Base-by-base conservation (phyloP, 768 basidiomycete species). In the Leccinum pellstonianum region DNA sequence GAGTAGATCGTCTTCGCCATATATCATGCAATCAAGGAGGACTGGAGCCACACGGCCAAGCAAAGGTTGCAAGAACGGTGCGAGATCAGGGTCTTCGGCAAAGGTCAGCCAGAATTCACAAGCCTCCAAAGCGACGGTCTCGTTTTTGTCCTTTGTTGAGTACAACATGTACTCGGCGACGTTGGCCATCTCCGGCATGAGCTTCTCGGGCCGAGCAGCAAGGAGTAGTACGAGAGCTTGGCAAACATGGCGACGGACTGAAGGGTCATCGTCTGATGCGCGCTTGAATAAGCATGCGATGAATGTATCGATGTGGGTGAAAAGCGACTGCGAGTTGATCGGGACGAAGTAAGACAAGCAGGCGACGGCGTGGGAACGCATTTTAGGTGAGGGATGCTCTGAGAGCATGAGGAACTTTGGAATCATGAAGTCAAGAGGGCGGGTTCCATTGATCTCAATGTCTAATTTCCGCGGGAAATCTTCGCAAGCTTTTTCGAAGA, bases 61-160 rank as follows among this genome's bases (percentile, higher is more conserved):
- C 60, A 95, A 83, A 2, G 95, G 95, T 60, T 86, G 88, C 27
- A 99, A 80, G 71, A 89, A 91, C 3, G 86, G 84, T 10, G 87
- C 86, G 23, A 98, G 81, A 53, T 94, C 93, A 41, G 87, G 87
- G 66, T 98, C 94, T 73, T 99, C 97, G 15, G 97, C 95, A 70
- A 99, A 98, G 1, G 95, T 97, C 61, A 99, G 81, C 97, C 97
- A 99, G 75, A 99, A 99, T 80, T 99, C 97, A 81, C 95, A 97
- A 23, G 97, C 97, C 77, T 99, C 97, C 52, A 99, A 81, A 3
- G 96, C 95, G 55, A 94, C 96, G 62, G 88, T 90, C 76, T 98
- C 95, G 73, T 98, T 94, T 77, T 91, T 91, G 80, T 98, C 95
- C 76, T 95, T 95, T 14, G 94, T 98, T 27, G 94, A 96, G 77